Percentiles rank a stretch among this genome's conserved stretches.
phyloP scores from a whole-genome alignment of 345 rosid species.

The Arabis hirsuta region DNA sequence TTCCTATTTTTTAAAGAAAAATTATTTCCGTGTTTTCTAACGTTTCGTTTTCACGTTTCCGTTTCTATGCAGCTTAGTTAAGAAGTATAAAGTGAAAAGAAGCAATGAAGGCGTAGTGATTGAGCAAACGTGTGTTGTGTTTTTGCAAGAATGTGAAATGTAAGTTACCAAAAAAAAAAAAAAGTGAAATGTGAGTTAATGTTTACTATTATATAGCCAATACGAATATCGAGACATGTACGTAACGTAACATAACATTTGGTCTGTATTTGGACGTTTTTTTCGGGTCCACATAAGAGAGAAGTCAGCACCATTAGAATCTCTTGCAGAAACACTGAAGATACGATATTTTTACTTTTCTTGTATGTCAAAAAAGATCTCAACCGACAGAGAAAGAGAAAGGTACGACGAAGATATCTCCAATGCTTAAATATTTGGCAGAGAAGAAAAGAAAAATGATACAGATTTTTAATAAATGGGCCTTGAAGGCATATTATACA shows the following conservation, averaged over 20 bases:
- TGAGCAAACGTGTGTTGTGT: constrained; percentile 32
- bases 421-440: constrained; percentile 6
- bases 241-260: constrained; percentile 44
- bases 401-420: constrained; percentile 36
- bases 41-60: too few relatives aligned
- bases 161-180: too few relatives aligned
- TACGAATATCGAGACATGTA: constrained; percentile 47
- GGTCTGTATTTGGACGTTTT: constrained; percentile 34
- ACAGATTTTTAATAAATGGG: constrained; percentile 24
- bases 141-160: constrained; percentile 4
- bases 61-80: too few relatives aligned
- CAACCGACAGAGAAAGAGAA: constrained; percentile 40
- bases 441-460: neutral
- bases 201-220: constrained; percentile 31
- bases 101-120: constrained; percentile 24
- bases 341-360: constrained; percentile 21
- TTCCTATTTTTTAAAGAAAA: too few relatives aligned
- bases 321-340: constrained; percentile 42
- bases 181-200: constrained; percentile 3
- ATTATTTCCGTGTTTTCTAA: too few relatives aligned
- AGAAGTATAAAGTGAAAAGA: constrained; percentile 9
- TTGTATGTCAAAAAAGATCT: constrained; percentile 31
- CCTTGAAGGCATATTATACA: constrained; percentile 13
- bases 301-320: constrained; percentile 41
- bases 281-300: constrained; percentile 37